Evolutionary conservation across 2,329 filamentous ascomycete genomes (phyloP).

Genomic region (Ceratocystiopsis minuta): DNA sequence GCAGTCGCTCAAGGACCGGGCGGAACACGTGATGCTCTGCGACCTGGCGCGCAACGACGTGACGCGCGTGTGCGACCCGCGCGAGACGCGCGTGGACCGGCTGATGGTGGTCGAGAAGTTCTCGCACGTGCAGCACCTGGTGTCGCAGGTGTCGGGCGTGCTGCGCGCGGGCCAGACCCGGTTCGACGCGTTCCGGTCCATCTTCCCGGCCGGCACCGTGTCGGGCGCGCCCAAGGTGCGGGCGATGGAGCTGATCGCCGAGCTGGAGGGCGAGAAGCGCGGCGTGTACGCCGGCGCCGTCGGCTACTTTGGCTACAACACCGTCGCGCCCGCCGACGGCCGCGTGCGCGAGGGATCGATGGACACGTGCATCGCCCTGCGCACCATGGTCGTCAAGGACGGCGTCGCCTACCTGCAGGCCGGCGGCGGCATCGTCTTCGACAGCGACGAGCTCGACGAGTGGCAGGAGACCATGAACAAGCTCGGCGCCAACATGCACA

Average conservation of each 20-base stretch:
- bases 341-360: conserved; percentile 61
- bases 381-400: conserved; percentile 90
- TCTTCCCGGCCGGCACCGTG: conserved; percentile 93
- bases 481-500: conserved; percentile 73
- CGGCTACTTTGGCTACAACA: conserved; percentile 85
- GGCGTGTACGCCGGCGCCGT: conserved; percentile 92
- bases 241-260: conserved; percentile 93
- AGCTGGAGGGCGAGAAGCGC: conserved; percentile 83
- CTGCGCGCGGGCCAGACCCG: conserved; percentile 66
- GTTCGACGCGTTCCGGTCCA: conserved; percentile 89
- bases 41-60: conserved; percentile 93
- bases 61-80: conserved; percentile 84
- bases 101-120: conserved; percentile 92
- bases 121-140: conserved; percentile 91
- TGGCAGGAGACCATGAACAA: conserved; percentile 96
- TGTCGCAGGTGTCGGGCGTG: conserved; percentile 88
- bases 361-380: conserved; percentile 67
- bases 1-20: conserved; percentile 73
- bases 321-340: conserved; percentile 42
- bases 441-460: conserved; percentile 79
- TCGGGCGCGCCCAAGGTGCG: conserved; percentile 89
- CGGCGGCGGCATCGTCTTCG: conserved; percentile 84
- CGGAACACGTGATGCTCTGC: conserved; percentile 94
- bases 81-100: conserved; percentile 76
- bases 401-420: conserved; percentile 80